phyloP scores from a whole-genome alignment of 192 early-diverging fungal species.

The Linnemannia schmuckeri region DNA sequence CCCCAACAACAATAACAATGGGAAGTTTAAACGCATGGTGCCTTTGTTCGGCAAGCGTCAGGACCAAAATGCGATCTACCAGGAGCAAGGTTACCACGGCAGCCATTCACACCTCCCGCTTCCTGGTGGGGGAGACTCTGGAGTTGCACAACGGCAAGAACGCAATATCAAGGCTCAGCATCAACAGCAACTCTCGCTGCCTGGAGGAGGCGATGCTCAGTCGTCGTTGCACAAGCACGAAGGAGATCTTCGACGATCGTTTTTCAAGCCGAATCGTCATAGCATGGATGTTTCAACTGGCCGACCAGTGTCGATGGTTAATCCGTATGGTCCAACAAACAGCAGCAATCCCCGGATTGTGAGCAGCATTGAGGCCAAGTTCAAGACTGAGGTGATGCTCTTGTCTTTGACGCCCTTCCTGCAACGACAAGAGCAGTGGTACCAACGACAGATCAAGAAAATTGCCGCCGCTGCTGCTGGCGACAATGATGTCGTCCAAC shows the following conservation, averaged over 20 bases:
- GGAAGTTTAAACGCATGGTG: background rate
- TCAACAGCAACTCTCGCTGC: background rate
- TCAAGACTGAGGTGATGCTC: conserved; percentile 35
- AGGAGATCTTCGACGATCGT: conserved; percentile 1
- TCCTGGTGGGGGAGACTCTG: background rate
- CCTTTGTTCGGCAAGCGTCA: background rate
- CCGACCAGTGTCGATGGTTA: background rate
- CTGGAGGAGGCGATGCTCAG: background rate
- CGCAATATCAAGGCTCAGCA: conserved; percentile 4
- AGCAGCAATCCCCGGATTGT: conserved; percentile 22
- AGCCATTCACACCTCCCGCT: conserved; percentile 31
- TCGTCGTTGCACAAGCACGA: background rate
- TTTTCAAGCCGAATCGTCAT: conserved; percentile 33
- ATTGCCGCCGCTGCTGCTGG: background rate
- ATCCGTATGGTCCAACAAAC: background rate
- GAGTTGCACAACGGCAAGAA: background rate
- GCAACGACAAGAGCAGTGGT: conserved; percentile 22
- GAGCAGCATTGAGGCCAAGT: conserved; percentile 42
- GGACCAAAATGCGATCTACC: conserved; percentile 14
- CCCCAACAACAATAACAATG: background rate
- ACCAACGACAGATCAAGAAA: conserved; percentile 1
- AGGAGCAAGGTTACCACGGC: conserved; percentile 20
- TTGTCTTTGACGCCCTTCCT: conserved; percentile 19
- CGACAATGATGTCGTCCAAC: background rate
- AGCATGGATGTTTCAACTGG: conserved; percentile 32